A percentile compares a stretch with the other conserved stretches of the same genome.
Evolutionary conservation across 2,329 filamentous ascomycete species (phyloP).

Genomic region (Lachnellula willkommii): DNA sequence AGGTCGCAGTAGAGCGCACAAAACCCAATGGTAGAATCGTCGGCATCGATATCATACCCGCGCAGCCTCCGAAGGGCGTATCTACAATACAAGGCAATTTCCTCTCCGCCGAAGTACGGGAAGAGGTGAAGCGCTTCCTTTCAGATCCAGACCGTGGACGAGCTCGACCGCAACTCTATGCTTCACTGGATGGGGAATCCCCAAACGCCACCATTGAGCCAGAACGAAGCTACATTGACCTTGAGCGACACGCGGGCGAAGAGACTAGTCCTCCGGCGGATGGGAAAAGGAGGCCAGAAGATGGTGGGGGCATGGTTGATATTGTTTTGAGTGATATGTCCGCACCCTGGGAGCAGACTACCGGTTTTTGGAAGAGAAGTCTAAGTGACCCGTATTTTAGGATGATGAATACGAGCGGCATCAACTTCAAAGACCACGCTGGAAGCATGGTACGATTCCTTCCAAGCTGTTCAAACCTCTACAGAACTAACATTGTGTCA

Average conservation of each 20-base stretch:
- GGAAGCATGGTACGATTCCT: slow-evolving; percentile 79
- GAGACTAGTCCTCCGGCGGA: background rate
- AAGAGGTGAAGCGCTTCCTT: slow-evolving; percentile 72
- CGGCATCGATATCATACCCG: slow-evolving; percentile 90
- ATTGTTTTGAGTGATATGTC: slow-evolving; percentile 99
- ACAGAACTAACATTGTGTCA: slow-evolving; percentile 33
- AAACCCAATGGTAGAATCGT: slow-evolving; percentile 72
- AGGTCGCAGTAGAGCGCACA: slow-evolving; percentile 79
- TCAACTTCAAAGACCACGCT: slow-evolving; percentile 78
- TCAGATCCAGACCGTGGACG: slow-evolving; percentile 56
- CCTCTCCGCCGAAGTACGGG: slow-evolving; percentile 66
- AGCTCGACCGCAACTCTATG: slow-evolving; percentile 31
- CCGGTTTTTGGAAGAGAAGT: slow-evolving; percentile 76
- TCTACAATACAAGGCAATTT: slow-evolving; percentile 95
- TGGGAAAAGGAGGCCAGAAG: slow-evolving; percentile 11
- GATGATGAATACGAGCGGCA: slow-evolving; percentile 99
- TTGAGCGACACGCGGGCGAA: slow-evolving; percentile 46
- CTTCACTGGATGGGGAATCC: background rate
- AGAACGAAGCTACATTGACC: slow-evolving; percentile 58
- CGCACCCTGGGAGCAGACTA: slow-evolving; percentile 83
- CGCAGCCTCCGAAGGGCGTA: slow-evolving; percentile 85
- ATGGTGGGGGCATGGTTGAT: slow-evolving; percentile 61
- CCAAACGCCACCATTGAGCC: slow-evolving; percentile 29
- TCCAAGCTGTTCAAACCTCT: background rate
- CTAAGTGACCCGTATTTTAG: slow-evolving; percentile 94